A percentile compares a stretch with the other conserved stretches of the same genome.
These are phyloP conservation scores for Candolleomyces aberdarensis DNA, from an alignment of 768 basidiomycete species.

Conservation along the genomic window DNA sequence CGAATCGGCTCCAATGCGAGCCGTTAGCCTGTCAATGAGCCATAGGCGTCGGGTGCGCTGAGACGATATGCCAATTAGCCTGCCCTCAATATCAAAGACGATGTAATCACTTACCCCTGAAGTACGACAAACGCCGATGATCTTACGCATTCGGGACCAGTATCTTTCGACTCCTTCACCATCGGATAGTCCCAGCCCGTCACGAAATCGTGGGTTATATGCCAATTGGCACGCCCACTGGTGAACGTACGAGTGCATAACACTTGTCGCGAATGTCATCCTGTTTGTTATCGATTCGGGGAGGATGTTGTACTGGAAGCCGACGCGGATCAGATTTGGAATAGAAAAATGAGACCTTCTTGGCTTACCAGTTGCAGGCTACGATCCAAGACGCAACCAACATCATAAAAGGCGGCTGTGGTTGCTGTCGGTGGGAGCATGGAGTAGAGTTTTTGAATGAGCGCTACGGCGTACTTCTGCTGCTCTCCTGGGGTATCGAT, in stretches of 20 bases:
- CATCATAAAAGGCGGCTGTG: slow-evolving; percentile 27
- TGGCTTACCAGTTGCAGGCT: too few species aligned
- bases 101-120: slow-evolving; percentile 21
- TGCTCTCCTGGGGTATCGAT: slow-evolving; percentile 34
- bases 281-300: slow-evolving; percentile 13
- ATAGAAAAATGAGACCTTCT: too few species aligned
- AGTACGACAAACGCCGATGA: slow-evolving; percentile 7
- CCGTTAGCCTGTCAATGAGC: neutral
- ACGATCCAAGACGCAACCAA: slow-evolving; percentile 31
- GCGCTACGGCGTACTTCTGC: slow-evolving; percentile 16
- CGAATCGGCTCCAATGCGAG: slow-evolving; percentile 22
- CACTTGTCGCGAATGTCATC: slow-evolving; percentile 27
- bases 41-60: neutral
- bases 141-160: slow-evolving; percentile 25
- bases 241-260: slow-evolving; percentile 40
- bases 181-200: slow-evolving; percentile 27
- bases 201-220: slow-evolving; percentile 26
- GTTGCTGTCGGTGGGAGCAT: slow-evolving; percentile 24
- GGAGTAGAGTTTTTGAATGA: slow-evolving; percentile 23
- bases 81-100: neutral
- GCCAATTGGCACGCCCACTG: too few species aligned
- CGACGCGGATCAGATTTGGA: slow-evolving; percentile 19
- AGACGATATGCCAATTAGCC: too few species aligned
- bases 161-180: slow-evolving; percentile 32
- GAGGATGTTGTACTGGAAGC: slow-evolving; percentile 25